A percentile compares a stretch with the other conserved stretches of the same genome.
Conservation (phyloP, 208 protist genomes). For the Naegleria fowleri region DNA sequence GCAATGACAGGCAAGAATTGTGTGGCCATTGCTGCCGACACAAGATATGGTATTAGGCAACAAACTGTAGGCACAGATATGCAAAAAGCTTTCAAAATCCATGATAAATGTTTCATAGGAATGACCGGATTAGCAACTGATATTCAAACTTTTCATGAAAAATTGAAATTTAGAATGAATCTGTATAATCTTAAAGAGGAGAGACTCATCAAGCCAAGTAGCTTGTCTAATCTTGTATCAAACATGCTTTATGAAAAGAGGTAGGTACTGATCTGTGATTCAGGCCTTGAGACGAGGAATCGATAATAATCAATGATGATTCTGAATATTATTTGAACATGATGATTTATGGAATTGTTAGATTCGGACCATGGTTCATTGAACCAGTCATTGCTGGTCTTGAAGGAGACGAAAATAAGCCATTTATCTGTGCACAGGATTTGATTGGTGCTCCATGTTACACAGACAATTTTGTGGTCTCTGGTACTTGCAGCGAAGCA, state of each 20-base stretch:
- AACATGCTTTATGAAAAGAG: slow-evolving; percentile 63
- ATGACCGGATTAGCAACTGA: slow-evolving; percentile 92
- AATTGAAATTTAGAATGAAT: slow-evolving; percentile 58
- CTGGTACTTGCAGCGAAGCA: slow-evolving; percentile 86
- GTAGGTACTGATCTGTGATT: slow-evolving; percentile 31
- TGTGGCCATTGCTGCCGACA: slow-evolving; percentile 94
- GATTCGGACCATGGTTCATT: slow-evolving; percentile 96
- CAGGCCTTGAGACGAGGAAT: not conserved
- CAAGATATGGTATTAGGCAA: slow-evolving; percentile 85
- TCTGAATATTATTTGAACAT: slow-evolving; percentile 11
- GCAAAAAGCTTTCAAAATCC: slow-evolving; percentile 89
- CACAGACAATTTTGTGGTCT: slow-evolving; percentile 92
- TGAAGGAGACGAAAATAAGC: slow-evolving; percentile 70
- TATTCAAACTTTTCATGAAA: slow-evolving; percentile 84
- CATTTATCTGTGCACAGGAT: slow-evolving; percentile 89
- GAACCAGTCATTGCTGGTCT: slow-evolving; percentile 95
- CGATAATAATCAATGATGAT: too few species aligned
- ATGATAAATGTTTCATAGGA: slow-evolving; percentile 84
- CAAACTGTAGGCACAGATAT: slow-evolving; percentile 91
- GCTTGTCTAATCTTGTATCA: slow-evolving; percentile 55
- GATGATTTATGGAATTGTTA: slow-evolving; percentile 74
- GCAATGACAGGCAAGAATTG: slow-evolving; percentile 97
- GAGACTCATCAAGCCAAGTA: slow-evolving; percentile 57
- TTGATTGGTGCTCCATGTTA: slow-evolving; percentile 86
- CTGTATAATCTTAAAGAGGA: slow-evolving; percentile 68